Base-by-base conservation (phyloP, 2,329 filamentous ascomycete genomes). In the Fusarium nanum region DNA sequence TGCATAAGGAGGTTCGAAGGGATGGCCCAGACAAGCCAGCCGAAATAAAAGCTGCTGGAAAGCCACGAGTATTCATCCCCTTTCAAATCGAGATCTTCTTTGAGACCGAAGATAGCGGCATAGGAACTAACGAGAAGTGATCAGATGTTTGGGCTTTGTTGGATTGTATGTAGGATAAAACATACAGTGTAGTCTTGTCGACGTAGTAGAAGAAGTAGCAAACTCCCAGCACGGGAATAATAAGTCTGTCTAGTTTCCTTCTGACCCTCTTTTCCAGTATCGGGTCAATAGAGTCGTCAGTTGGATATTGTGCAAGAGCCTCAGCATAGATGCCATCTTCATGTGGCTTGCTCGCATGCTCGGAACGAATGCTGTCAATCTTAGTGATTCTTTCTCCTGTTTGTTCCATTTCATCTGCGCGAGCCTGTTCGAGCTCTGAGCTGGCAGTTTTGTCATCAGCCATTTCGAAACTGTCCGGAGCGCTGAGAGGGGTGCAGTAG, bases 71-170 rank as follows among this genome's bases (percentile, higher is more conserved):
- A 91, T 66, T 90, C 80, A 0, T 84, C 83, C 3, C 87, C 87
- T n/a, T 83, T 79, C 2, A 91, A 81, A 16, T 84, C 69, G 11
- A 91, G 81, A 65, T 89, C 88, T 4, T 89, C 83, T 23, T 83
- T 81, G 63, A 92, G 86, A 2, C 88, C 88, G 61, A 91, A 90
- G 52, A 91, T 88, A 22, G 89, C 88, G 1, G 89, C 89, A 68
- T 90, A 91, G 2, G 84, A 87, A 13, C 74, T 73, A 55, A n/a
- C 32, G 3, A 20, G 45, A 18, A 37, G 2, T 40, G 10, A 22
- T 55, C 20, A 50, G 56, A 20, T 20, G 10, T 30, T 13, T 18
- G 14, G 20, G 5, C 7, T 22, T 20, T 22, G 18, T 22, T n/a
- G 4, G 14, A 8, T 32, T 27, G 13, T 22, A 20, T 28, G 7